Percentiles rank a stretch among this genome's conserved stretches.
Conservation (phyloP, 106 monocot genomes). For the Dioscorea zingiberensis region DNA sequence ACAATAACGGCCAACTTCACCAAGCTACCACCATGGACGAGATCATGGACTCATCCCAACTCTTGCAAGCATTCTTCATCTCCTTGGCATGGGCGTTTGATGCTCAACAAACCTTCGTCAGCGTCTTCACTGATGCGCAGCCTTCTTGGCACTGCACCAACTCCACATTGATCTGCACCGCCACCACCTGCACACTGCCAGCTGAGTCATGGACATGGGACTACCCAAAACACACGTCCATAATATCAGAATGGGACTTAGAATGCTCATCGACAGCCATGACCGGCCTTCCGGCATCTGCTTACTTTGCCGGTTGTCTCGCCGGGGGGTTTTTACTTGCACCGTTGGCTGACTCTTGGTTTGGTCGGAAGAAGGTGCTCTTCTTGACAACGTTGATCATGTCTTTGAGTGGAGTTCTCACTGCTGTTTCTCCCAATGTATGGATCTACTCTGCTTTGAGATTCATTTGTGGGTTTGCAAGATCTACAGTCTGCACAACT, state of each 20-base stretch:
- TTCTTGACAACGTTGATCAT: constrained; percentile 22
- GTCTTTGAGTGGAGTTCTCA: constrained; percentile 12
- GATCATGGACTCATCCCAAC: no score
- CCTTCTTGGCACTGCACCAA: constrained; percentile 24
- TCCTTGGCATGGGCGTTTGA: constrained; percentile 22
- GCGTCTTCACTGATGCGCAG: constrained; percentile 26
- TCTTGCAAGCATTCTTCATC: constrained; percentile 18
- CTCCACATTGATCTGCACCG: no score
- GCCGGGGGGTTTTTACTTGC: constrained; percentile 21
- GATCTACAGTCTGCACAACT: no score
- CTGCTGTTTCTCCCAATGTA: constrained; percentile 7
- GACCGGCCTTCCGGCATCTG: constrained; percentile 13
- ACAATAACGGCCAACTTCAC: no score
- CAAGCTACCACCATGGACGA: no score
- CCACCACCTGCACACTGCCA: no score
- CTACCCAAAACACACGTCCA: constrained; percentile 7
- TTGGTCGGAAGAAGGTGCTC: constrained; percentile 31
- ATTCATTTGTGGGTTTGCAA: constrained; percentile 21
- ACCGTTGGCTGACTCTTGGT: constrained; percentile 18
- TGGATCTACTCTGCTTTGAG: constrained; percentile 16
- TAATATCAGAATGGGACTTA: constrained; percentile 20
- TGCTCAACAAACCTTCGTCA: constrained; percentile 32
- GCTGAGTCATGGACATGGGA: no score
- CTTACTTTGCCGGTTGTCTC: constrained; percentile 31
- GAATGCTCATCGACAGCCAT: constrained; percentile 10